Evolutionary conservation across 768 basidiomycete genomes (phyloP).

Genomic region (Suillus variegatus): DNA sequence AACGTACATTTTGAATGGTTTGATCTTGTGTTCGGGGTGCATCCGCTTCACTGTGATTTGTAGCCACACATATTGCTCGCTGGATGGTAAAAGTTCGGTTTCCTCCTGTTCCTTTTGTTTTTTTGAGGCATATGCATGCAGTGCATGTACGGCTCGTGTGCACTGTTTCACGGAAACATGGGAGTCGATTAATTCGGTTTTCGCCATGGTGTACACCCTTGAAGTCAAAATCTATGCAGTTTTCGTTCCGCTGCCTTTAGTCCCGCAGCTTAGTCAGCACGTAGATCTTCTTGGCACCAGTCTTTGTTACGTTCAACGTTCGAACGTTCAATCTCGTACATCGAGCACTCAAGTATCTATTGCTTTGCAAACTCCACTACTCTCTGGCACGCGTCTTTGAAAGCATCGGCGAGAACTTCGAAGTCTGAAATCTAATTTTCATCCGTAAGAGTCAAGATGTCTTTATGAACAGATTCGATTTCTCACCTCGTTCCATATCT

Average conservation of each 20-base stretch:
- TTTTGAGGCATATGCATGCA: constrained; percentile 70
- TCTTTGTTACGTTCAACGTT: too few relatives aligned
- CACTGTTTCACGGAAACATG: constrained; percentile 75
- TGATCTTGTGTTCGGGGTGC: constrained; percentile 70
- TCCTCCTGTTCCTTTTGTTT: constrained; percentile 65
- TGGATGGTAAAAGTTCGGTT: constrained; percentile 71
- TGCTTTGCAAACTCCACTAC: constrained; percentile 13
- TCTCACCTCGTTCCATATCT: constrained; percentile 35
- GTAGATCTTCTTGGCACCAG: neutral
- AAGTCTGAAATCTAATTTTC: constrained; percentile 32
- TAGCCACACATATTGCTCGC: constrained; percentile 88
- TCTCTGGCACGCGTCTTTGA: constrained; percentile 25
- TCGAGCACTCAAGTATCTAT: neutral
- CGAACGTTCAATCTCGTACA: neutral
- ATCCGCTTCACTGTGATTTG: constrained; percentile 86
- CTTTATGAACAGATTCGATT: neutral
- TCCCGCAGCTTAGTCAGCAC: neutral
- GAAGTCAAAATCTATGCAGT: neutral
- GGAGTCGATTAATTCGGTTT: constrained; percentile 61
- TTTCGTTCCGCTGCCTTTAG: neutral
- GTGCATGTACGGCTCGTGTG: constrained; percentile 74
- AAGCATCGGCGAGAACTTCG: constrained; percentile 27
- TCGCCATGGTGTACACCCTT: constrained; percentile 37
- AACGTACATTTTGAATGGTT: constrained; percentile 83
- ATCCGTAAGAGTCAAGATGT: neutral